Percentiles rank a stretch among this genome's conserved stretches.
These are phyloP conservation scores for Aspergillus aculeatus DNA, from an alignment of 2,329 filamentous ascomycete genomes.

Conservation along the genomic window DNA sequence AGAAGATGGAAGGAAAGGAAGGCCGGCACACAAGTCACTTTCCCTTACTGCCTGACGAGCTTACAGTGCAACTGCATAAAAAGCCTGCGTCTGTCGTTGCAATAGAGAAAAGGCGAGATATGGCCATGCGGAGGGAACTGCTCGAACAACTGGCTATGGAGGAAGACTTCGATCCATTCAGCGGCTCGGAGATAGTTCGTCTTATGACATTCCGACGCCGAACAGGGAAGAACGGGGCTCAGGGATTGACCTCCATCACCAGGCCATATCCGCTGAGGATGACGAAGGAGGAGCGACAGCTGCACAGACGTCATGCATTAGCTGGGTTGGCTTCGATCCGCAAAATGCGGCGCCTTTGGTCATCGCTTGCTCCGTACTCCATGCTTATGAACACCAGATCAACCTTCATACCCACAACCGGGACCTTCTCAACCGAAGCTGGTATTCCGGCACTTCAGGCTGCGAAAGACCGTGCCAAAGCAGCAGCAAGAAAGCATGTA, in stretches of 20 bases:
- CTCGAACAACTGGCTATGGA: conserved; percentile 21
- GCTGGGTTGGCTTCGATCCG: conserved; percentile 1
- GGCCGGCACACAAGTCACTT: conserved; percentile 10
- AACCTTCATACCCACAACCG: conserved; percentile 39
- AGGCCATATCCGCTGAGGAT: conserved; percentile 16
- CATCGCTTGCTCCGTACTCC: conserved; percentile 27
- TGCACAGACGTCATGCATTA: conserved; percentile 3
- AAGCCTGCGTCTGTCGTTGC: conserved; percentile 34
- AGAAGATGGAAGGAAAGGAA: background rate
- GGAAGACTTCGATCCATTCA: conserved; percentile 8
- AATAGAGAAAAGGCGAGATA: conserved; percentile 28
- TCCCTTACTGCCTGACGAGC: conserved; percentile 31
- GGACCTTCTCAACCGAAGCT: conserved; percentile 49
- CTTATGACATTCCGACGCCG: conserved; percentile 32
- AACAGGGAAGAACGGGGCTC: conserved; percentile 13
- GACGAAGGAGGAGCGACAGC: conserved; percentile 1
- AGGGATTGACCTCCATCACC: conserved; percentile 27
- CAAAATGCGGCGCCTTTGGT: conserved; percentile 24
- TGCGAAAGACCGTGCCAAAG: conserved; percentile 6
- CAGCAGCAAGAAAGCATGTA: background rate
- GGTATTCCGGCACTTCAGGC: conserved; percentile 18
- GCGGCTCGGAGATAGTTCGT: conserved; percentile 23
- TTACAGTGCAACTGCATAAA: conserved; percentile 38
- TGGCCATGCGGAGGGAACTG: conserved; percentile 26
- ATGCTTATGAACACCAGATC: conserved; percentile 42